Evolutionary conservation across 805 yeast genomes (phyloP).

Genomic region (Metschnikowia continentalis): DNA sequence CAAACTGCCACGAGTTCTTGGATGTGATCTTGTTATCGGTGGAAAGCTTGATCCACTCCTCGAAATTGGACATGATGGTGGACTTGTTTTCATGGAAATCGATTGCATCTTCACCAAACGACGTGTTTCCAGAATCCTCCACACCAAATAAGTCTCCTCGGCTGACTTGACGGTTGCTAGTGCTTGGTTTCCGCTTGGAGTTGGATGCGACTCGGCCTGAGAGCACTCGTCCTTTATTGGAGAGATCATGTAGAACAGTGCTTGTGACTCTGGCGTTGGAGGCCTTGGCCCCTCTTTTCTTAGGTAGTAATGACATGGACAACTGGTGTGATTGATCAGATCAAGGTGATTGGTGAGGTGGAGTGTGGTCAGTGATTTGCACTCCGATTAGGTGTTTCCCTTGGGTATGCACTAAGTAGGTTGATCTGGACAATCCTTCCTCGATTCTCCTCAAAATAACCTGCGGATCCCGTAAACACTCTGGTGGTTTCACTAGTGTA

Average conservation of each 20-base stretch:
- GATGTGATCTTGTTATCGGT: conserved; percentile 68
- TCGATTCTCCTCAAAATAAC: too few relatives aligned
- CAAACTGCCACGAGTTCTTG: conserved; percentile 85
- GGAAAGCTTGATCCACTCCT: conserved; percentile 48
- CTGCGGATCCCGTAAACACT: too few relatives aligned
- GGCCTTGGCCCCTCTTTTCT: conserved; percentile 18
- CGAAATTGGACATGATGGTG: conserved; percentile 41
- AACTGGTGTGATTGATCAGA: background rate
- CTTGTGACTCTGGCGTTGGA: conserved; percentile 14
- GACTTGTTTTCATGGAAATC: conserved; percentile 40
- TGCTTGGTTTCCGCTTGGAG: conserved; percentile 21
- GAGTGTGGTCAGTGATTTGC: background rate
- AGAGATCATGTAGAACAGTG: conserved; percentile 24
- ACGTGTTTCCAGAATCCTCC: conserved; percentile 13
- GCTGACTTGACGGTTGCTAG: conserved; percentile 15
- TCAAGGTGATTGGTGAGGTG: background rate
- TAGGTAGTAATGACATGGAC: conserved; percentile 18
- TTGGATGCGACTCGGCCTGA: conserved; percentile 20
- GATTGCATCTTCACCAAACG: conserved; percentile 34
- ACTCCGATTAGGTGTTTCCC: too few relatives aligned
- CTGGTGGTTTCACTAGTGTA: background rate
- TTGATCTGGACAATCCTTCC: background rate
- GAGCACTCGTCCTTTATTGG: conserved; percentile 28
- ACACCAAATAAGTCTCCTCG: conserved; percentile 20
- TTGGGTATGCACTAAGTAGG: too few relatives aligned